Evolutionary conservation across 2,329 filamentous ascomycete species (phyloP).

Genomic region (Davidsoniella neocaledoniae): DNA sequence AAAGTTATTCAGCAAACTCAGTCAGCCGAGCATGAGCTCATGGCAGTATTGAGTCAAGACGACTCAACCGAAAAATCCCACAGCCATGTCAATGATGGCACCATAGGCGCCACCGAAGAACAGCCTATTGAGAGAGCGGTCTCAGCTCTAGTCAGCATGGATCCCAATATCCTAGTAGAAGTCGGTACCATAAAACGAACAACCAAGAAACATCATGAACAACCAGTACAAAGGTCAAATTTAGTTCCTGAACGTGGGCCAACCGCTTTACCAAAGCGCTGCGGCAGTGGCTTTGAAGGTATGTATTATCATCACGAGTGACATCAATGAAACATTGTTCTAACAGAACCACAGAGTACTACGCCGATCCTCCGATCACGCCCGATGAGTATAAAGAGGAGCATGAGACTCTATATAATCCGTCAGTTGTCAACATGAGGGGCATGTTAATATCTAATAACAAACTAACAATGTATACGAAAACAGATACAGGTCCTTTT

Average conservation of each 20-base stretch:
- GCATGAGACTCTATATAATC: conserved; percentile 44
- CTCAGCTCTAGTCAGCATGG: too few relatives aligned
- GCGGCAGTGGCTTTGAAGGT: conserved; percentile 56
- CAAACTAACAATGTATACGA: neutral
- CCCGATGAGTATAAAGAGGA: conserved; percentile 52
- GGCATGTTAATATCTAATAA: neutral
- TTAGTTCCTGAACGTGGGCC: conserved; percentile 1
- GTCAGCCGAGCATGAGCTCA: too few relatives aligned
- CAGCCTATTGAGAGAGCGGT: too few relatives aligned
- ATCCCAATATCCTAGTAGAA: too few relatives aligned
- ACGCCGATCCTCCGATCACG: conserved; percentile 63
- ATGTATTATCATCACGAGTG: conserved; percentile 4
- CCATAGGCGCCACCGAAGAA: too few relatives aligned
- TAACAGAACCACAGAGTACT: conserved; percentile 38
- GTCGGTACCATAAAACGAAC: neutral
- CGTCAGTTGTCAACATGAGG: conserved; percentile 25
- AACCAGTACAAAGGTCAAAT: neutral
- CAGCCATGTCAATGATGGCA: too few relatives aligned
- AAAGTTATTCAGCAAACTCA: too few relatives aligned
- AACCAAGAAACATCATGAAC: neutral
- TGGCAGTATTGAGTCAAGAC: too few relatives aligned
- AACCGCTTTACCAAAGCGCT: conserved; percentile 19
- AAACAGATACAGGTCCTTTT: conserved; percentile 33
- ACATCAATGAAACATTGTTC: neutral
- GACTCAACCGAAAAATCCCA: too few relatives aligned